Conservation (phyloP, 169 alveolate species). For the Cryptosporidium sp. region DNA sequence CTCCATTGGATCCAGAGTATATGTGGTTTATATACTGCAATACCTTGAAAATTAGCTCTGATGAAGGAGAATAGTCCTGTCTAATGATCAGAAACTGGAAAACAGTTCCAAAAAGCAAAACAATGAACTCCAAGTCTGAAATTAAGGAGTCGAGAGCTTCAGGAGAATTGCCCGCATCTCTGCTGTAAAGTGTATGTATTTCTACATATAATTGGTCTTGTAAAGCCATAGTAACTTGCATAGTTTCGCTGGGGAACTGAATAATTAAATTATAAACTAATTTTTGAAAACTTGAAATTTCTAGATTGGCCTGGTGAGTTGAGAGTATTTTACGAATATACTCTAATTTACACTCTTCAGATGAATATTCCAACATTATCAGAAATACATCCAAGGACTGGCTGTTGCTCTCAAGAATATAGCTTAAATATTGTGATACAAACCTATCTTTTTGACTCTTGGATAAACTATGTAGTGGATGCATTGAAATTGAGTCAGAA, state of each 20-base stretch:
- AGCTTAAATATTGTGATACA: constrained; percentile 54
- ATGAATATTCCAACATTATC: constrained; percentile 52
- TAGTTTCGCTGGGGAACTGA: constrained; percentile 48
- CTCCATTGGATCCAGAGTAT: neutral
- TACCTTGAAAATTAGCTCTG: constrained; percentile 5
- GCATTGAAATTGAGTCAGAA: neutral
- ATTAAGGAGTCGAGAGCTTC: neutral
- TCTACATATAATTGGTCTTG: constrained; percentile 23
- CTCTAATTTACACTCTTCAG: constrained; percentile 19
- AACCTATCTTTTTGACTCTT: constrained; percentile 12
- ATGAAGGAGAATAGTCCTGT: constrained; percentile 56
- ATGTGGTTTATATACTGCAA: neutral
- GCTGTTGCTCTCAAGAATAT: constrained; percentile 14
- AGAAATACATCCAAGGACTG: constrained; percentile 40
- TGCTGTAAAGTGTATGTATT: neutral
- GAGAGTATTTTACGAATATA: constrained; percentile 14
- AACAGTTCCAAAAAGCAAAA: constrained; percentile 48
- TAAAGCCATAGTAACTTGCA: constrained; percentile 9
- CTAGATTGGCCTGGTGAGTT: neutral
- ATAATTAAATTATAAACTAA: constrained; percentile 25
- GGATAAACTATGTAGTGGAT: neutral
- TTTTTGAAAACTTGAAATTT: constrained; percentile 23
- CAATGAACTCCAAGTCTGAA: constrained; percentile 18
- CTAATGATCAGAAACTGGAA: constrained; percentile 59
- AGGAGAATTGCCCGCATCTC: neutral